Evolutionary conservation across 73 alveolate species (phyloP).

Genomic region (Paramecium primaurelia): DNA sequence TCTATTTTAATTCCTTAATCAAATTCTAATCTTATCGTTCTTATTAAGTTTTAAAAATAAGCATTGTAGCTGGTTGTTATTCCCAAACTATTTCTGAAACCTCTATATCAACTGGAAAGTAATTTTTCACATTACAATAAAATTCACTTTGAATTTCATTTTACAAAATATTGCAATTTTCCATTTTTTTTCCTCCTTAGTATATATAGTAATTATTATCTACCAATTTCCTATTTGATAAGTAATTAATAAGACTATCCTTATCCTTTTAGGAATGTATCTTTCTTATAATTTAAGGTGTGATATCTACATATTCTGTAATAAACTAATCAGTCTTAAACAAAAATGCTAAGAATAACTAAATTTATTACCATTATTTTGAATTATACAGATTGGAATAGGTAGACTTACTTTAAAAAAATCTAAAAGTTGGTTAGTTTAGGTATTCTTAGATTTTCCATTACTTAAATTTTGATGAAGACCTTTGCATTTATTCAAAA

Average conservation of each 20-base stretch:
- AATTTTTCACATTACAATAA: background rate
- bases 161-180: background rate
- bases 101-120: background rate
- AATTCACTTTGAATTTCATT: background rate
- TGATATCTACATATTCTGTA: background rate
- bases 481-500: background rate
- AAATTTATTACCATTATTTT: background rate
- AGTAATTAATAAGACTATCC: background rate
- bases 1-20: background rate
- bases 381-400: background rate
- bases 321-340: background rate
- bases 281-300: background rate
- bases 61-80: background rate
- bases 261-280: background rate
- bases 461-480: background rate
- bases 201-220: background rate
- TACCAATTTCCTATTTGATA: background rate
- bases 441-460: background rate
- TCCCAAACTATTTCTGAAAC: background rate
- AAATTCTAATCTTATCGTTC: background rate
- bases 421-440: background rate
- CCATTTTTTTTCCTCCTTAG: background rate
- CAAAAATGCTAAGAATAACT: background rate
- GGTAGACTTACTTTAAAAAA: background rate
- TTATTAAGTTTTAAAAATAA: background rate